These are phyloP conservation scores for Periconia sp. DNA, from an alignment of 2,329 filamentous ascomycete genomes.

Conservation along the genomic window DNA sequence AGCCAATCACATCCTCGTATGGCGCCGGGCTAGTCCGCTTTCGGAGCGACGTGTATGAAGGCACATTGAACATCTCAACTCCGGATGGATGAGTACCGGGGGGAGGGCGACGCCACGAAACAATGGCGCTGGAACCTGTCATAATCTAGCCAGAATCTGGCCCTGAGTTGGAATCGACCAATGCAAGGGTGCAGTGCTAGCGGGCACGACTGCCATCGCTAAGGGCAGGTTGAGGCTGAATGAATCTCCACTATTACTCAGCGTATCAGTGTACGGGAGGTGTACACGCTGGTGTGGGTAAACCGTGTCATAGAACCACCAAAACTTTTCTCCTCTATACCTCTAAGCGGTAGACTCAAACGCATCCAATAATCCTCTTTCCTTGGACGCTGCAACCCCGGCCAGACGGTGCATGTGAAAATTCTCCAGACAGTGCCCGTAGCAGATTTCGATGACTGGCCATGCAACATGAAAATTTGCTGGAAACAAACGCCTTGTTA, in stretches of 20 bases:
- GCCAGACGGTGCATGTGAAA: too few species aligned
- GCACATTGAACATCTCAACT: too few species aligned
- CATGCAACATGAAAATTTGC: too few species aligned
- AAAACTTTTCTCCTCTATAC: slow-evolving; percentile 19
- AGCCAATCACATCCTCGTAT: slow-evolving; percentile 1
- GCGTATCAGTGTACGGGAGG: slow-evolving; percentile 15
- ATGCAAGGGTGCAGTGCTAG: background rate
- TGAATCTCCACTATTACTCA: slow-evolving; percentile 5
- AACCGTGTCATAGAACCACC: slow-evolving; percentile 28
- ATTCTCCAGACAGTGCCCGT: too few species aligned
- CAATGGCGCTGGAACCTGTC: too few species aligned
- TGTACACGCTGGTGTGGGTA: slow-evolving; percentile 29
- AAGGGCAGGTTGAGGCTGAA: slow-evolving; percentile 15
- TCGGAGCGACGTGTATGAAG: background rate
- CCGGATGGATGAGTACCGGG: too few species aligned
- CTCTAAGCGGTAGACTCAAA: slow-evolving; percentile 28
- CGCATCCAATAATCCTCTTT: too few species aligned
- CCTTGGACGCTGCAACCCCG: too few species aligned
- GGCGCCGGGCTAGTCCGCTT: background rate
- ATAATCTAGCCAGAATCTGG: too few species aligned
- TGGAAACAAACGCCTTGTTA: too few species aligned
- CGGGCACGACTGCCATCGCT: slow-evolving; percentile 3
- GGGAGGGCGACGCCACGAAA: too few species aligned
- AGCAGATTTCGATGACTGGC: too few species aligned
- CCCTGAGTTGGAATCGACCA: background rate